These are phyloP conservation scores for Suhomyces bribrorum DNA, from an alignment of 1,139 yeast genomes.

Conservation along the genomic window DNA sequence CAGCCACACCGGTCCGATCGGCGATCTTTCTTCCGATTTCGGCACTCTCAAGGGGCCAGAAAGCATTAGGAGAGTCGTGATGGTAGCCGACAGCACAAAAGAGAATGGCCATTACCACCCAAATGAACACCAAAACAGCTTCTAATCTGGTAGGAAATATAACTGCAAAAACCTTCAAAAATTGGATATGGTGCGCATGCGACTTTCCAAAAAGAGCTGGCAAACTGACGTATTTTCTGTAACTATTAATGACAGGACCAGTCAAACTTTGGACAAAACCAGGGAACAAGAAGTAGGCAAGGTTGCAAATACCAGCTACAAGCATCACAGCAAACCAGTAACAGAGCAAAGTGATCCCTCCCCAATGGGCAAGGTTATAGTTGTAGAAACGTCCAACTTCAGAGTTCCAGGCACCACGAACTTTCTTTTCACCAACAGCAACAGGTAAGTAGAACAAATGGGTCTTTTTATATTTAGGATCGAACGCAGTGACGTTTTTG, in stretches of 20 bases:
- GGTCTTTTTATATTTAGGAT: slow-evolving; percentile 28
- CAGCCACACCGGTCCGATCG: slow-evolving; percentile 59
- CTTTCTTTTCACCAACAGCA: slow-evolving; percentile 20
- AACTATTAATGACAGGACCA: slow-evolving; percentile 34
- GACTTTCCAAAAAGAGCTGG: slow-evolving; percentile 49
- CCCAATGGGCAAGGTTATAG: slow-evolving; percentile 49
- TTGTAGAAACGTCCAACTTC: slow-evolving; percentile 40
- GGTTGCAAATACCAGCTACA: slow-evolving; percentile 46
- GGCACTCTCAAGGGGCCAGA: slow-evolving; percentile 30
- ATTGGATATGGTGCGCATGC: slow-evolving; percentile 41
- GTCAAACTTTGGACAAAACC: slow-evolving; percentile 28
- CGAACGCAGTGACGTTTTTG: slow-evolving; percentile 28
- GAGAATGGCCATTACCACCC: slow-evolving; percentile 48
- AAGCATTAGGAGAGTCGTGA: slow-evolving; percentile 34
- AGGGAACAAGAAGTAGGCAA: slow-evolving; percentile 37
- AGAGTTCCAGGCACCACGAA: slow-evolving; percentile 37
- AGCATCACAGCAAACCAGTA: slow-evolving; percentile 48
- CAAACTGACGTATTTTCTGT: slow-evolving; percentile 45
- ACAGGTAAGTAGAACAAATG: slow-evolving; percentile 35
- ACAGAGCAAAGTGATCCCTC: slow-evolving; percentile 49
- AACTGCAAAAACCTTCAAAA: slow-evolving; percentile 34
- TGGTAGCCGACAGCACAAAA: slow-evolving; percentile 43
- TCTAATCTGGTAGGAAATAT: slow-evolving; percentile 68
- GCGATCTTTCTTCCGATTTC: slow-evolving; percentile 59
- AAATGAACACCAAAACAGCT: slow-evolving; percentile 30